Conservation (phyloP, 2,329 filamentous ascomycete genomes). For the Nemania sp. region DNA sequence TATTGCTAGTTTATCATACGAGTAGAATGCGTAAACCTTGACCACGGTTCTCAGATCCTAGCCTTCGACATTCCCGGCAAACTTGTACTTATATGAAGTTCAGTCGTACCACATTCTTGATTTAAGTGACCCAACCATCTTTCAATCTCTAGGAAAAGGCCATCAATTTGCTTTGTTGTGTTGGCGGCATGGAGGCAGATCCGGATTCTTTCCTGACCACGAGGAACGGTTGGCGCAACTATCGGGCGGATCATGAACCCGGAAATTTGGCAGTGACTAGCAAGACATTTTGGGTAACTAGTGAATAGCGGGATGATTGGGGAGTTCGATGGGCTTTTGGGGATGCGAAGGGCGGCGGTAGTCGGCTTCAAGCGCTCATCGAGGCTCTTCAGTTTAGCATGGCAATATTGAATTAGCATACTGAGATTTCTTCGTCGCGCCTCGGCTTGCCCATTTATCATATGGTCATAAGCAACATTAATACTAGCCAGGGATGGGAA, state of each 20-base stretch:
- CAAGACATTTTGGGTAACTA: slow-evolving; percentile 63
- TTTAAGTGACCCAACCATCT: slow-evolving; percentile 37
- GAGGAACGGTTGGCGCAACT: slow-evolving; percentile 69
- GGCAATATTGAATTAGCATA: slow-evolving; percentile 58
- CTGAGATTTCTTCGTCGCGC: slow-evolving; percentile 57
- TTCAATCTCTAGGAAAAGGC: slow-evolving; percentile 54
- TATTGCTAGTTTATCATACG: slow-evolving; percentile 2
- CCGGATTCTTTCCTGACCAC: slow-evolving; percentile 66
- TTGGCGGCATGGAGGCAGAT: slow-evolving; percentile 71
- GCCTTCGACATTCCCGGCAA: not conserved
- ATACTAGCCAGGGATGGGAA: slow-evolving; percentile 61
- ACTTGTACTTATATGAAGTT: not conserved
- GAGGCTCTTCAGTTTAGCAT: slow-evolving; percentile 55
- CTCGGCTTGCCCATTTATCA: slow-evolving; percentile 45
- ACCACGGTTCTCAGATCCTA: slow-evolving; percentile 14
- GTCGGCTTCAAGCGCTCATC: slow-evolving; percentile 28
- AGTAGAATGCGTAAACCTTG: not conserved
- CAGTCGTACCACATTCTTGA: not conserved
- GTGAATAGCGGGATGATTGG: slow-evolving; percentile 70
- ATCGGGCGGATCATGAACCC: slow-evolving; percentile 69
- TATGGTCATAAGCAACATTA: slow-evolving; percentile 48
- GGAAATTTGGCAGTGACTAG: slow-evolving; percentile 62
- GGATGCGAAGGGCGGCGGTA: slow-evolving; percentile 45
- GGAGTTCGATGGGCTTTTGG: slow-evolving; percentile 56
- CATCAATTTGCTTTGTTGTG: slow-evolving; percentile 63